Evolutionary conservation across 805 yeast genomes (phyloP).

Genomic region (Vanderwaltozyma polyspora): DNA sequence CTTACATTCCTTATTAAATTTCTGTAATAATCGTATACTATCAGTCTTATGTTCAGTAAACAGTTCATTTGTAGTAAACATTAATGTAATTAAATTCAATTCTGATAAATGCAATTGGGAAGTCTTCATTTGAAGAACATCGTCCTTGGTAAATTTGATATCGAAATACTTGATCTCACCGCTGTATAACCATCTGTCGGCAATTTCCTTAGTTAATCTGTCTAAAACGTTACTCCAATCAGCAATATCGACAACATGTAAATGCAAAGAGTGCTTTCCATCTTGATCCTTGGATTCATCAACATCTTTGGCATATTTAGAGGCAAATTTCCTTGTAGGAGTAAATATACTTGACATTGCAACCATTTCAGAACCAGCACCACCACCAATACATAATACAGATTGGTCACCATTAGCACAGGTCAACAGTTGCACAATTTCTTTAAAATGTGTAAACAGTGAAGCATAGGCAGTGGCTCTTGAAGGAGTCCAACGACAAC

Average conservation of each 20-base stretch:
- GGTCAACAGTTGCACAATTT: constrained; percentile 15
- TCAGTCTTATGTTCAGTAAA: constrained; percentile 56
- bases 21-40: constrained; percentile 49
- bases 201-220: constrained; percentile 34
- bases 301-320: constrained; percentile 6
- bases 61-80: constrained; percentile 82
- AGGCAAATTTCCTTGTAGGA: constrained; percentile 20
- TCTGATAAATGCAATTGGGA: constrained; percentile 10
- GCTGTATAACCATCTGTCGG: constrained; percentile 43
- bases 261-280: constrained; percentile 25
- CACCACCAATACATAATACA: constrained; percentile 71
- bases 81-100: constrained; percentile 49
- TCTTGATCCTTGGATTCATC: not conserved
- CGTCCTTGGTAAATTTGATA: constrained; percentile 27
- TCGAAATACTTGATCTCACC: constrained; percentile 24
- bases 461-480: constrained; percentile 66
- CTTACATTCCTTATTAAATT: constrained; percentile 39
- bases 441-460: constrained; percentile 41
- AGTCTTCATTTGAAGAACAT: constrained; percentile 27
- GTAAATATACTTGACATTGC: constrained; percentile 48
- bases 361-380: constrained; percentile 77
- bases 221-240: constrained; percentile 55
- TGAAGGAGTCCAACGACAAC: constrained; percentile 78
- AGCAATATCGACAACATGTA: constrained; percentile 64
- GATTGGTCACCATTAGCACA: constrained; percentile 14